Percentiles rank a stretch among this genome's conserved stretches.
These are phyloP conservation scores for Auriscalpium orientale DNA, from an alignment of 768 basidiomycete species.

Conservation along the genomic window DNA sequence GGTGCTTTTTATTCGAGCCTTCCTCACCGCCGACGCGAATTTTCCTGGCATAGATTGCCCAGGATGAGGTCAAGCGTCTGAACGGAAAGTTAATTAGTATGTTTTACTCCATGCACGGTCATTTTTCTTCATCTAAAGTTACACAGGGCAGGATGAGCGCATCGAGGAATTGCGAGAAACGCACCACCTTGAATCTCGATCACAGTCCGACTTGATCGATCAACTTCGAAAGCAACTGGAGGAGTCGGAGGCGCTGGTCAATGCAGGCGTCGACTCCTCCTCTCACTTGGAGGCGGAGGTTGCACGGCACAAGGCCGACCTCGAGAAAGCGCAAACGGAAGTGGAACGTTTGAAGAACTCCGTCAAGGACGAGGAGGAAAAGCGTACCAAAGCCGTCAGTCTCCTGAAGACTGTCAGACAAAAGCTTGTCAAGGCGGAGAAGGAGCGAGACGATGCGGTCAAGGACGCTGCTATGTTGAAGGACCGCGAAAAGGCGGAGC, in stretches of 20 bases:
- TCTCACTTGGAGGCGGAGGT: slow-evolving; percentile 41
- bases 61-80: slow-evolving; percentile 74
- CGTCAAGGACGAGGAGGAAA: slow-evolving; percentile 95
- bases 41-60: slow-evolving; percentile 40
- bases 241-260: slow-evolving; percentile 64
- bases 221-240: slow-evolving; percentile 58
- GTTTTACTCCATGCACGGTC: slow-evolving; percentile 16
- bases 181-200: slow-evolving; percentile 72
- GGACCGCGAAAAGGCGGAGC: slow-evolving; percentile 44
- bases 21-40: background rate
- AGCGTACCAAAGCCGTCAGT: slow-evolving; percentile 88
- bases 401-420: slow-evolving; percentile 92
- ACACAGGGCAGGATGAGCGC: slow-evolving; percentile 72
- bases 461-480: slow-evolving; percentile 39
- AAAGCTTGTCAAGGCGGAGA: slow-evolving; percentile 95
- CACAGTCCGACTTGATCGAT: slow-evolving; percentile 69
- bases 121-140: background rate
- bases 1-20: slow-evolving; percentile 14
- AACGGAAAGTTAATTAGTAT: slow-evolving; percentile 66
- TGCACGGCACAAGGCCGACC: slow-evolving; percentile 44
- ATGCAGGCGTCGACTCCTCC: slow-evolving; percentile 45
- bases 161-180: slow-evolving; percentile 81
- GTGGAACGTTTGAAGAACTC: slow-evolving; percentile 47
- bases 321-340: slow-evolving; percentile 56
- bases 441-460: slow-evolving; percentile 76